These are phyloP conservation scores for Xerocomus amazonicus DNA, from an alignment of 1,284 basidiomycete genomes.

Conservation along the genomic window DNA sequence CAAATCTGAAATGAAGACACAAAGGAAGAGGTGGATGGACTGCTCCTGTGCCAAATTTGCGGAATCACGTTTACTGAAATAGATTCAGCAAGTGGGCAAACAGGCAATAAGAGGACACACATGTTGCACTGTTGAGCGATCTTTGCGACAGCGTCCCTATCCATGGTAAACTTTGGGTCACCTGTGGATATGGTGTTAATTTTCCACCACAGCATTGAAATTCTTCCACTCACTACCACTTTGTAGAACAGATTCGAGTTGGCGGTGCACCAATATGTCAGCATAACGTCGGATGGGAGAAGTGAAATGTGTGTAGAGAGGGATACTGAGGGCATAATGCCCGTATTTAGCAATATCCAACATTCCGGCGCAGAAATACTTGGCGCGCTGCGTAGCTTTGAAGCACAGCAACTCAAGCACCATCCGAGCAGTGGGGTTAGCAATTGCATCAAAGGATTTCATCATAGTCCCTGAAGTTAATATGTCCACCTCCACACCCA, in stretches of 20 bases:
- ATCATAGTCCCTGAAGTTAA: constrained; percentile 81
- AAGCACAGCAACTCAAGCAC: constrained; percentile 79
- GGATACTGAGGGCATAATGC: constrained; percentile 89
- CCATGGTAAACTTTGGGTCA: constrained; percentile 92
- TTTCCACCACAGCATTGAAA: background rate
- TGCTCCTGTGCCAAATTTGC: constrained; percentile 93
- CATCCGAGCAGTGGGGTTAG: constrained; percentile 68
- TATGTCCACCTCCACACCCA: constrained; percentile 82
- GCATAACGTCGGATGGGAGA: constrained; percentile 92
- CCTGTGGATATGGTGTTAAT: constrained; percentile 29
- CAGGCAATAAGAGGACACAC: constrained; percentile 40
- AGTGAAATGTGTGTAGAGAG: constrained; percentile 97
- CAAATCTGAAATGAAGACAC: constrained; percentile 88
- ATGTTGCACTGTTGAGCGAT: constrained; percentile 97
- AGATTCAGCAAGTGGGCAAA: constrained; percentile 8
- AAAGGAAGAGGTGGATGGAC: constrained; percentile 92
- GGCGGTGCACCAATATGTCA: constrained; percentile 94
- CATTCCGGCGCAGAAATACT: constrained; percentile 99
- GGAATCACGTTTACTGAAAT: constrained; percentile 79
- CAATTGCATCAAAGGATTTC: constrained; percentile 74
- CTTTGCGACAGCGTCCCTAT: constrained; percentile 95
- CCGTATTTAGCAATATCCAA: constrained; percentile 97
- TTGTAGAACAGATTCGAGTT: constrained; percentile 87
- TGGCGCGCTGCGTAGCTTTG: constrained; percentile 89
- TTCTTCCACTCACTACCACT: constrained; percentile 52